Conservation (phyloP, 257 asterid genomes). For the Ligustrum vulgare region DNA sequence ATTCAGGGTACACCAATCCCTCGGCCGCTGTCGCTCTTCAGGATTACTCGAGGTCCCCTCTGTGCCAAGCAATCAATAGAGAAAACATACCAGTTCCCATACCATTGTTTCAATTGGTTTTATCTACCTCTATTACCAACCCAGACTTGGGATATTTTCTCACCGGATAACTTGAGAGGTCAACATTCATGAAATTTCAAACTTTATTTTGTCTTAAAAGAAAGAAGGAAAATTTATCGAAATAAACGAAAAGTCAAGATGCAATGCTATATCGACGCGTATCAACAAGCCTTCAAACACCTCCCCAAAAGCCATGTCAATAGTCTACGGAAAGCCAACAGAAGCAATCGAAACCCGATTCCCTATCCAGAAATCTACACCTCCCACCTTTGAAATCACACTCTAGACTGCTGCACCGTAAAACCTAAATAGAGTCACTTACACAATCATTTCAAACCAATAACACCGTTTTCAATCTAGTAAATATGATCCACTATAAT, state of each 20-base stretch:
- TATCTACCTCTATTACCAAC: not conserved
- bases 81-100: not conserved
- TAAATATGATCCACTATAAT: not conserved
- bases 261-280: not conserved
- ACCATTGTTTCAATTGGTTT: not conserved
- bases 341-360: not conserved
- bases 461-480: not conserved
- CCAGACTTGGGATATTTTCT: not conserved
- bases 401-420: not conserved
- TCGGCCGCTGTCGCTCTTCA: not conserved
- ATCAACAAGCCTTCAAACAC: not conserved
- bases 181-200: not conserved
- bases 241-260: not conserved
- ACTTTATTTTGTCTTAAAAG: not conserved
- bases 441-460: not conserved
- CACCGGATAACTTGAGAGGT: not conserved
- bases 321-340: not conserved
- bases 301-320: not conserved
- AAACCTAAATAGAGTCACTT: not conserved
- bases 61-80: not conserved
- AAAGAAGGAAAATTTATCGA: not conserved
- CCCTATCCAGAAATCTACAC: not conserved
- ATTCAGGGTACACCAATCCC: not conserved
- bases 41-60: not conserved
- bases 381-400: not conserved